Evolutionary conservation across 2,329 filamentous ascomycete genomes (phyloP).

Genomic region (Seiridium cupressi): DNA sequence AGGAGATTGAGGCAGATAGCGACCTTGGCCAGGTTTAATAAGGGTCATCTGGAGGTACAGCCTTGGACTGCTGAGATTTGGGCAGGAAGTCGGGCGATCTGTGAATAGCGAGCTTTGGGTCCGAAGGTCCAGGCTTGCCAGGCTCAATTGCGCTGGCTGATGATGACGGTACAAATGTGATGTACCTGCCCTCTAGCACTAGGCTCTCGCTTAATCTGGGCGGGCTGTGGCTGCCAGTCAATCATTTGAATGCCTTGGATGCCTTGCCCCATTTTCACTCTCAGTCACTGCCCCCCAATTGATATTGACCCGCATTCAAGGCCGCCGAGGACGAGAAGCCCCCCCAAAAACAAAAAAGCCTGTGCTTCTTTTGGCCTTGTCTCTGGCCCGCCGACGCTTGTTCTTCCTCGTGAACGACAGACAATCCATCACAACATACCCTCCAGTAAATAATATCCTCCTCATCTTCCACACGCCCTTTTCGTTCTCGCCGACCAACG

Average conservation of each 20-base stretch:
- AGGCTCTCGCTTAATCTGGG: neutral
- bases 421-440: constrained; percentile 5
- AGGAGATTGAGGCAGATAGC: too few relatives aligned
- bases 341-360: constrained; percentile 6
- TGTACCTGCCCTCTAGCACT: neutral
- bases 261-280: neutral
- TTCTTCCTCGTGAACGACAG: constrained; percentile 9
- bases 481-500: constrained; percentile 6
- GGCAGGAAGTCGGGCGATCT: neutral
- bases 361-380: constrained; percentile 7
- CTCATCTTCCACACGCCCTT: constrained; percentile 5
- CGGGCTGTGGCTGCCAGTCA: neutral
- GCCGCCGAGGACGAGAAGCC: neutral
- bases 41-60: too few relatives aligned
- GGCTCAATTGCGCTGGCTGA: too few relatives aligned
- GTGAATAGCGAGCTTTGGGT: neutral
- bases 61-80: neutral
- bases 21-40: too few relatives aligned
- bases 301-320: neutral
- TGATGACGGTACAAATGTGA: neutral
- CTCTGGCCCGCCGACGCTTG: constrained; percentile 4
- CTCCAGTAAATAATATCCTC: constrained; percentile 12
- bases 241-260: neutral
- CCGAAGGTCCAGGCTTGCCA: too few relatives aligned
- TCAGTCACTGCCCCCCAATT: neutral